Evolutionary conservation across 371 early-diverging fungal genomes (phyloP).

Genomic region (Mucor velutinosus): DNA sequence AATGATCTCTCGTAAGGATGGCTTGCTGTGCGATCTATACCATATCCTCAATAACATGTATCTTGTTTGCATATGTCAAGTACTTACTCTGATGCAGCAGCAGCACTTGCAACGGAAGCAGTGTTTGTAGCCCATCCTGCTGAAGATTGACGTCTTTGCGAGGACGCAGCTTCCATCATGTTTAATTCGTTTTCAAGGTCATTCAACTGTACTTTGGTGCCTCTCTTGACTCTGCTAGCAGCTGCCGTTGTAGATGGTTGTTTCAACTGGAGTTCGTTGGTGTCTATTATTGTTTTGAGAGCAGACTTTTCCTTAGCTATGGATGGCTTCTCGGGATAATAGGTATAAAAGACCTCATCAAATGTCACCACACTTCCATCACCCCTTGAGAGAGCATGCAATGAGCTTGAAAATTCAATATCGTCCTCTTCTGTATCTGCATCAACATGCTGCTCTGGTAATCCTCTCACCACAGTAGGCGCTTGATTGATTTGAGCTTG

Average conservation of each 20-base stretch:
- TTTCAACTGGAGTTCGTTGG: neutral
- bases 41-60: neutral
- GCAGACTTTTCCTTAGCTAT: neutral
- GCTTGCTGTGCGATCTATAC: conserved; percentile 8
- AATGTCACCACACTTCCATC: conserved; percentile 21
- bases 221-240: neutral
- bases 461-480: conserved; percentile 16
- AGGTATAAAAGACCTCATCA: conserved; percentile 29
- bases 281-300: neutral
- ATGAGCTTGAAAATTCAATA: conserved; percentile 33
- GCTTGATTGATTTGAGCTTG: conserved; percentile 17
- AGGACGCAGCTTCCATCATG: neutral
- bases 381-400: conserved; percentile 31
- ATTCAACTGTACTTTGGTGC: conserved; percentile 1
- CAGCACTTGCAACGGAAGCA: neutral
- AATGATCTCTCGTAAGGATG: conserved; percentile 39
- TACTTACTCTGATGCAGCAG: neutral
- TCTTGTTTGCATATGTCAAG: neutral
- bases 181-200: neutral
- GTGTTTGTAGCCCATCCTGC: conserved; percentile 12
- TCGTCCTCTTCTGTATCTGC: conserved; percentile 18
- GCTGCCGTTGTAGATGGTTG: conserved; percentile 1
- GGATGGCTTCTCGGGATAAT: conserved; percentile 22
- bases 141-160: neutral
- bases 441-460: neutral